phyloP scores from a whole-genome alignment of 176 grass and related monocot genomes.

The Oryza longistaminata region DNA sequence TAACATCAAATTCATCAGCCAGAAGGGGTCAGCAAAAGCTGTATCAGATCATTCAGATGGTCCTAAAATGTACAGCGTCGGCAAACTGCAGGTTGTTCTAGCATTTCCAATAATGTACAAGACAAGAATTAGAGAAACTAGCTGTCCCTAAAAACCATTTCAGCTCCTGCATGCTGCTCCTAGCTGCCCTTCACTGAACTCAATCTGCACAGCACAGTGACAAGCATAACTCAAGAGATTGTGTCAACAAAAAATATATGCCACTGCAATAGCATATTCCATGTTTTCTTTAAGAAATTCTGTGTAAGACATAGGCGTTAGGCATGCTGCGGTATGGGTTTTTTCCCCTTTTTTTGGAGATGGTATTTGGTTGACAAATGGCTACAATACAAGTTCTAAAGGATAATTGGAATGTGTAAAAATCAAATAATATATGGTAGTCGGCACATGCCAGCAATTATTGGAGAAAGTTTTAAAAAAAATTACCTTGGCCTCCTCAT shows the following conservation, averaged over 20 bases:
- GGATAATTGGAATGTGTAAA: background rate
- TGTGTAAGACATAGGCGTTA: background rate
- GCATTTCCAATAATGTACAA: conserved; percentile 47
- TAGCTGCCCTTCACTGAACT: conserved; percentile 52
- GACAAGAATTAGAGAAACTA: conserved; percentile 32
- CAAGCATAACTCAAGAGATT: conserved; percentile 32
- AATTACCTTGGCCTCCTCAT: conserved; percentile 81
- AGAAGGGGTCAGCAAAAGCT: background rate
- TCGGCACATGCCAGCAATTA: background rate
- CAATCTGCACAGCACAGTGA: conserved; percentile 49
- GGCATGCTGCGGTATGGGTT: too few species aligned
- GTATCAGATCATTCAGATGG: conserved; percentile 10
- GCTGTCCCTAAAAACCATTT: conserved; percentile 17
- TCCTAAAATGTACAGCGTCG: conserved; percentile 50
- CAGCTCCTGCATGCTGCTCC: conserved; percentile 8
- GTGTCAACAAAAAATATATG: background rate
- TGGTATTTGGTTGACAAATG: background rate
- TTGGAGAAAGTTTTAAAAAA: background rate
- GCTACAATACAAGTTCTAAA: background rate
- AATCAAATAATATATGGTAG: background rate
- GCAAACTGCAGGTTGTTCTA: conserved; percentile 19
- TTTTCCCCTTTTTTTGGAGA: background rate
- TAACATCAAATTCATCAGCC: conserved; percentile 24
- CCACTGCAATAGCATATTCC: background rate
- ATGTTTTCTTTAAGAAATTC: background rate